Evolutionary conservation across 148 eudicot species (phyloP).

Genomic region (Fallopia convolvulus): DNA sequence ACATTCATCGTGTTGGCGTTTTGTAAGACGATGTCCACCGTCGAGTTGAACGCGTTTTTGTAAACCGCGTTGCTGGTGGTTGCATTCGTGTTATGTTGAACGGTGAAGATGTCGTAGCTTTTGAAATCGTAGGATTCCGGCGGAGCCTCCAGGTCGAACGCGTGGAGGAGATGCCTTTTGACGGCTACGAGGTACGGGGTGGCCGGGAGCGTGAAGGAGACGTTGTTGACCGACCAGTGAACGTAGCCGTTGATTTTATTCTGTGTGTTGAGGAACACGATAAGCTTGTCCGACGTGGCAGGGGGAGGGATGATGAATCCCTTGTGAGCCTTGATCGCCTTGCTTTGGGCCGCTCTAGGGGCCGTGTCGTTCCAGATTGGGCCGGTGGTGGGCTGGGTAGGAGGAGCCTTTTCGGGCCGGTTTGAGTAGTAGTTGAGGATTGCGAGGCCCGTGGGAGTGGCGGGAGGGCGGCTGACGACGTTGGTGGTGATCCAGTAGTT

Average conservation of each 20-base stretch:
- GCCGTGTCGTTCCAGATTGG: conserved; percentile 52
- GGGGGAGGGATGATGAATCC: conserved; percentile 50
- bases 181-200: conserved; percentile 75
- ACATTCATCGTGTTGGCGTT: conserved; percentile 58
- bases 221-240: conserved; percentile 68
- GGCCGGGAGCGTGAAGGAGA: conserved; percentile 52
- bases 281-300: conserved; percentile 32
- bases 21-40: conserved; percentile 61
- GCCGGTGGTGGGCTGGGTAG: conserved; percentile 47
- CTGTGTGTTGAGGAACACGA: conserved; percentile 75
- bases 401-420: conserved; percentile 28
- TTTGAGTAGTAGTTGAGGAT: conserved; percentile 69
- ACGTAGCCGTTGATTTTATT: conserved; percentile 35
- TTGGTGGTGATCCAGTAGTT: conserved; percentile 65
- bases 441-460: conserved; percentile 60
- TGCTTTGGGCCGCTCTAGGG: conserved; percentile 44
- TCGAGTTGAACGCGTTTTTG: conserved; percentile 39
- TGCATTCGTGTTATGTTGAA: conserved; percentile 38
- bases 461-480: conserved; percentile 47
- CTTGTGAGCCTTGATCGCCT: conserved; percentile 38
- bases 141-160: conserved; percentile 53
- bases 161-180: conserved; percentile 31
- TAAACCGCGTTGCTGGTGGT: conserved; percentile 51
- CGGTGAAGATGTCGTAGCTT: conserved; percentile 40
- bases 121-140: conserved; percentile 38